phyloP scores from a whole-genome alignment of 2,329 filamentous ascomycete genomes.

The Penicillium brasilianum region DNA sequence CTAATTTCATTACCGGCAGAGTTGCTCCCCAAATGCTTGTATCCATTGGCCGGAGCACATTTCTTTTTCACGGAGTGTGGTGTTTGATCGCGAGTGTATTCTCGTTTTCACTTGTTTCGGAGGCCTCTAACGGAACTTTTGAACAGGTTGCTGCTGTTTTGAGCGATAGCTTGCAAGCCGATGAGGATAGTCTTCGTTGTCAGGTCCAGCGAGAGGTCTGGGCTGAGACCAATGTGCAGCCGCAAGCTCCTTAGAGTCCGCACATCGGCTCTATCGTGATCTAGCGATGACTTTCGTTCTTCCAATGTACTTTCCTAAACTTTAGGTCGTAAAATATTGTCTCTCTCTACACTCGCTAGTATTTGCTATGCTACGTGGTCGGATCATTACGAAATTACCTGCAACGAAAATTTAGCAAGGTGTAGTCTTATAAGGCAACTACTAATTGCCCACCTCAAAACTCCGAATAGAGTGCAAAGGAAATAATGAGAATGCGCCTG shows the following conservation, averaged over 20 bases:
- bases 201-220: slow-evolving; percentile 13
- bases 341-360: too few relatives aligned
- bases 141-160: slow-evolving; percentile 14
- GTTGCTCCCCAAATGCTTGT: slow-evolving; percentile 30
- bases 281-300: background rate
- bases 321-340: too few relatives aligned
- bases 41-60: slow-evolving; percentile 54
- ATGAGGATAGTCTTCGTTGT: slow-evolving; percentile 6
- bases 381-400: too few relatives aligned
- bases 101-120: slow-evolving; percentile 12
- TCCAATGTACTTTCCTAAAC: too few relatives aligned
- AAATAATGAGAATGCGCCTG: too few relatives aligned
- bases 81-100: slow-evolving; percentile 45
- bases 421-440: too few relatives aligned
- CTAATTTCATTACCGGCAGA: slow-evolving; percentile 10
- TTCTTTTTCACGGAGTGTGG: slow-evolving; percentile 61
- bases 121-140: slow-evolving; percentile 8
- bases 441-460: too few relatives aligned
- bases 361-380: too few relatives aligned
- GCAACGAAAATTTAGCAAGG: too few relatives aligned
- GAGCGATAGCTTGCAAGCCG: slow-evolving; percentile 8
- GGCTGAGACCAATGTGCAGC: slow-evolving; percentile 4
- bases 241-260: background rate
- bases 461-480: too few relatives aligned
- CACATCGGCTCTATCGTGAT: background rate